Conservation (phyloP, 805 yeast genomes). For the Grigorovia transvaalensis region DNA sequence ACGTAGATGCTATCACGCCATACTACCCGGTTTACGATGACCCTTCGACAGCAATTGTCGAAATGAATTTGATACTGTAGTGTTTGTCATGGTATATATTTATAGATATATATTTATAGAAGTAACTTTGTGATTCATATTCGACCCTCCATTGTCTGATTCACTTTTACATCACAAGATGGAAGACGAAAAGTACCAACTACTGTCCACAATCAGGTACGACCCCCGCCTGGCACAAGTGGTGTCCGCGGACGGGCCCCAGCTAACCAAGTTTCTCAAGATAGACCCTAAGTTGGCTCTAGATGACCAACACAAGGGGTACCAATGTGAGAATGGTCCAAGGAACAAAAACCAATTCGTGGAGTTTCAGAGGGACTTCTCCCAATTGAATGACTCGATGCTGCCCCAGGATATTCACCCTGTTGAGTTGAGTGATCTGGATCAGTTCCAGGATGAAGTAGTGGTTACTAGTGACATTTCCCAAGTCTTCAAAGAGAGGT, state of each 20-base stretch:
- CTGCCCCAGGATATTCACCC: not conserved
- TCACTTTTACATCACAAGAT: too few species aligned
- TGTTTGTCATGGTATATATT: not conserved
- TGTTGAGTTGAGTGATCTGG: not conserved
- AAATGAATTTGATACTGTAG: slow-evolving; percentile 35
- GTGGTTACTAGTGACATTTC: not conserved
- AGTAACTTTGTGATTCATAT: too few species aligned
- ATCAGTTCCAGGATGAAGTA: not conserved
- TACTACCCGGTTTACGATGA: slow-evolving; percentile 55
- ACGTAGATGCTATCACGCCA: slow-evolving; percentile 69
- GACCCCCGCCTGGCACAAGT: slow-evolving; percentile 43
- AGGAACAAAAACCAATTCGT: not conserved
- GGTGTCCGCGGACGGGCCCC: not conserved
- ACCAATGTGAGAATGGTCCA: not conserved
- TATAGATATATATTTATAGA: too few species aligned
- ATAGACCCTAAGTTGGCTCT: not conserved
- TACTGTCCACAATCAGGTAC: slow-evolving; percentile 65
- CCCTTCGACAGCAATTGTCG: slow-evolving; percentile 32
- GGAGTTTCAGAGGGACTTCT: not conserved
- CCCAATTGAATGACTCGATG: not conserved
- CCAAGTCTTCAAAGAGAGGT: not conserved
- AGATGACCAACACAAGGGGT: slow-evolving; percentile 1
- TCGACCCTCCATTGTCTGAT: too few species aligned
- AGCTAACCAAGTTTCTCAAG: not conserved
- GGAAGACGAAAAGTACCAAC: slow-evolving; percentile 1